phyloP scores from a whole-genome alignment of 495 filamentous ascomycete genomes.

The Haplographium delicatum region DNA sequence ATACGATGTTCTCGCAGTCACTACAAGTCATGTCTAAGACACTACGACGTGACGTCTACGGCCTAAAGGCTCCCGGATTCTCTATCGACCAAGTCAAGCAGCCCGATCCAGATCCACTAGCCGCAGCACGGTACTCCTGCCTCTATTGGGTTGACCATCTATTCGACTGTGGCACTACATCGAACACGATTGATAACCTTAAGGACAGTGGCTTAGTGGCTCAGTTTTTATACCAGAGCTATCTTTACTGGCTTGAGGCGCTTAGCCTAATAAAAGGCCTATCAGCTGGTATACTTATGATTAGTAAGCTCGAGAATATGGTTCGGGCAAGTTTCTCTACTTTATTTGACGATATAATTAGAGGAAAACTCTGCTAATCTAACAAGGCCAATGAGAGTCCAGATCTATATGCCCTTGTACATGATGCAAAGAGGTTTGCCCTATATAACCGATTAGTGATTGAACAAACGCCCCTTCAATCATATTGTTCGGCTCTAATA shows the following conservation, averaged over 20 bases:
- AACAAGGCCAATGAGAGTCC: background rate
- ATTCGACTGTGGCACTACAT: background rate
- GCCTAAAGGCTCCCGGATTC: conserved; percentile 13
- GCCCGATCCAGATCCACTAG: conserved; percentile 14
- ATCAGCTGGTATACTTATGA: background rate
- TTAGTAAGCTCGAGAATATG: background rate
- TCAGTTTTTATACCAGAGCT: background rate
- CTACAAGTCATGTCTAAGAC: conserved; percentile 15
- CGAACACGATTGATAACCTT: background rate
- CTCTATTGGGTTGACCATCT: conserved; percentile 11
- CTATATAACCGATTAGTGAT: conserved; percentile 23
- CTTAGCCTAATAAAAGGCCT: background rate
- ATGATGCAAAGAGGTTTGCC: conserved; percentile 33
- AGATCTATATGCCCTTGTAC: conserved; percentile 20
- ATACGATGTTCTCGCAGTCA: conserved; percentile 9
- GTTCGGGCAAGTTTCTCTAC: background rate
- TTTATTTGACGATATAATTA: background rate
- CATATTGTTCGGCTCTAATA: conserved; percentile 28
- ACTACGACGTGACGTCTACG: conserved; percentile 17
- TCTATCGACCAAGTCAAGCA: conserved; percentile 14
- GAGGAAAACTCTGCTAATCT: background rate
- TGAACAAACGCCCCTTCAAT: conserved; percentile 25
- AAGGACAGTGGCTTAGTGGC: background rate
- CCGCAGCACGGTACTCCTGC: background rate
- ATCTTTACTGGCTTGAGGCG: background rate